These are phyloP conservation scores for Trichoderma simmonsii DNA, from an alignment of 2,329 filamentous ascomycete genomes.

Conservation along the genomic window DNA sequence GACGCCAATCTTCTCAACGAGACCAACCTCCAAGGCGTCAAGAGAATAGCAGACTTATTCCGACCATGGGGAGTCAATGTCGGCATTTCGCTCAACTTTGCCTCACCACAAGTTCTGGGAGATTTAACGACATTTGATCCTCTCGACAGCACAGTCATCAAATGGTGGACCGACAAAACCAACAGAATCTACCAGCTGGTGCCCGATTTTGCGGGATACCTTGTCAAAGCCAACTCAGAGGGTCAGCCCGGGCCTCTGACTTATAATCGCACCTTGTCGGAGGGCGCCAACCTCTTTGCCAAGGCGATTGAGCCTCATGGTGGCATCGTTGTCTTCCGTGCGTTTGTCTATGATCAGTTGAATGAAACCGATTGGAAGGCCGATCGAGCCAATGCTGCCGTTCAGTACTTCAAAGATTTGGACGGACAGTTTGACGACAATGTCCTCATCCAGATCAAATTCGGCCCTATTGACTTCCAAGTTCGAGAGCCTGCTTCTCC, in stretches of 20 bases:
- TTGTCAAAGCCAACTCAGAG: conserved; percentile 70
- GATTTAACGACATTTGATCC: conserved; percentile 61
- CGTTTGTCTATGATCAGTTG: conserved; percentile 64
- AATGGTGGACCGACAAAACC: conserved; percentile 62
- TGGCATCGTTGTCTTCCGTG: conserved; percentile 66
- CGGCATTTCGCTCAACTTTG: conserved; percentile 66
- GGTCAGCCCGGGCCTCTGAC: conserved; percentile 67
- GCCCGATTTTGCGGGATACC: conserved; percentile 66
- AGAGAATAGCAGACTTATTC: conserved; percentile 60
- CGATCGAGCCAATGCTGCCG: conserved; percentile 67
- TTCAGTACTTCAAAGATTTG: conserved; percentile 62
- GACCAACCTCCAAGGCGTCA: conserved; percentile 59
- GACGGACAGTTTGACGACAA: conserved; percentile 67
- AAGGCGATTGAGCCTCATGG: conserved; percentile 54
- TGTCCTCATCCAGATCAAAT: conserved; percentile 70
- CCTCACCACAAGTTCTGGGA: conserved; percentile 56
- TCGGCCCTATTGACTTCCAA: conserved; percentile 72
- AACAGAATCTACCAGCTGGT: conserved; percentile 56
- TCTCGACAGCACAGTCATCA: conserved; percentile 55
- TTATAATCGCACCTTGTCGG: conserved; percentile 66
- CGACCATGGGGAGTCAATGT: conserved; percentile 65
- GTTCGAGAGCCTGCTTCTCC: conserved; percentile 66
- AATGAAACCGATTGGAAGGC: conserved; percentile 59
- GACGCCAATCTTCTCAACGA: conserved; percentile 55
- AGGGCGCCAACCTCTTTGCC: conserved; percentile 68